Evolutionary conservation across 2,329 filamentous ascomycete species (phyloP), one percentile per base, ranked within the genome.

Genomic region (Botrytis hyacinthi): DNA sequence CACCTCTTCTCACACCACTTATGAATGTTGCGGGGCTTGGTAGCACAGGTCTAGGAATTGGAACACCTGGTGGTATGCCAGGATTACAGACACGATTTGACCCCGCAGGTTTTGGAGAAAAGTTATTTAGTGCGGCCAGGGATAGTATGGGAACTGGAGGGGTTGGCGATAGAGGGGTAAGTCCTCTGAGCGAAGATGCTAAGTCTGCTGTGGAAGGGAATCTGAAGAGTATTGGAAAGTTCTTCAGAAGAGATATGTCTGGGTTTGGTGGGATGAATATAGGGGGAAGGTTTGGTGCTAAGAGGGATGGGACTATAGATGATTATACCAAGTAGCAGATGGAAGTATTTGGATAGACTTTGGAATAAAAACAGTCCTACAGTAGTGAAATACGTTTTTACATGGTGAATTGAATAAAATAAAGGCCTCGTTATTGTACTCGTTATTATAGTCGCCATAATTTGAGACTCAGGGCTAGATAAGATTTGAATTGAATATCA

Each of bases 181-280:
- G 78, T 74, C 79, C 79, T 32, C 59, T 80, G 61, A 77, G 77
- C 83, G 85, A 80, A 54, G 83, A 86, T 72, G 86, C 89, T 72
- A 90, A 91, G 79, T 89, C 88, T 12, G 93, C 92, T 70, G 88
- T 98, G 76, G 97, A 98, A 81, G 95, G 97, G 83, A 98, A 98
- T 82, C 82, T 98, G 83, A 95, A 94, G 84, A 97, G 94, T 81
- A 93, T 99, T 83, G 95, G 95, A 37, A 98, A 97, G 83, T 98
- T 98, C 84, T 98, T 98, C 85, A 90, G 92, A 76, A 86, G 95
- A 76, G 95, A 98, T 84, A 91, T 95, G 76, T 92, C 93, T 44
- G 89, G 91, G 3, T 87, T 95, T 76, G 91, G 92, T 3, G 70
- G 70, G 22, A 72, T 72, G 70, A 89, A 88, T 18, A 85, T 92